Conservation (phyloP, 805 yeast genomes). For the Spathaspora passalidarum region DNA sequence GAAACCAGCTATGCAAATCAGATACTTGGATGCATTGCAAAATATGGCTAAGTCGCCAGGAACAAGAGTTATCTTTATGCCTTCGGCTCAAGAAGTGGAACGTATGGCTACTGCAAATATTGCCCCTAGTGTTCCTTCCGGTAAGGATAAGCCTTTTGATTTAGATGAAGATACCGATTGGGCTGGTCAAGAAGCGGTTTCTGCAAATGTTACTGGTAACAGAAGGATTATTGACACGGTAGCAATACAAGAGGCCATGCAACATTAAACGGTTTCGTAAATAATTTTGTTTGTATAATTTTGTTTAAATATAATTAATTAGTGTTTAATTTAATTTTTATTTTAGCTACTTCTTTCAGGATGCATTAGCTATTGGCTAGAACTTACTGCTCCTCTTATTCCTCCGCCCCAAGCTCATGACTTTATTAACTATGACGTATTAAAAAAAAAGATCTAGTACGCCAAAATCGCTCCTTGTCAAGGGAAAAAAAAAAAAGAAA, state of each 20-base stretch:
- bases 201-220: constrained; percentile 5
- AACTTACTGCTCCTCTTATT: too few relatives aligned
- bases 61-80: constrained; percentile 75
- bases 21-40: constrained; percentile 78
- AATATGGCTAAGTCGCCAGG: constrained; percentile 60
- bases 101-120: constrained; percentile 29
- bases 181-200: constrained; percentile 14
- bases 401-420: too few relatives aligned
- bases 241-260: constrained; percentile 31
- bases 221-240: constrained; percentile 21
- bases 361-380: too few relatives aligned
- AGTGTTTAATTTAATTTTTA: too few relatives aligned
- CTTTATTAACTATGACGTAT: neutral
- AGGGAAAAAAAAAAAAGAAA: neutral
- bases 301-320: too few relatives aligned
- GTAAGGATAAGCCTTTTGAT: constrained; percentile 11
- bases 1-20: constrained; percentile 74
- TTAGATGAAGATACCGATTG: constrained; percentile 24
- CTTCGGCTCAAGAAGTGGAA: constrained; percentile 45
- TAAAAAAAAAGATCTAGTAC: neutral
- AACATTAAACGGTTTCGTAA: neutral
- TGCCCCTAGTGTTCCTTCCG: constrained; percentile 2
- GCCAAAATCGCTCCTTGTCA: neutral
- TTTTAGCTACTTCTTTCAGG: too few relatives aligned
- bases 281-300: neutral